These are phyloP conservation scores for Phycomyces blakesleeanus DNA, from an alignment of 192 early-diverging fungal genomes.

Conservation along the genomic window DNA sequence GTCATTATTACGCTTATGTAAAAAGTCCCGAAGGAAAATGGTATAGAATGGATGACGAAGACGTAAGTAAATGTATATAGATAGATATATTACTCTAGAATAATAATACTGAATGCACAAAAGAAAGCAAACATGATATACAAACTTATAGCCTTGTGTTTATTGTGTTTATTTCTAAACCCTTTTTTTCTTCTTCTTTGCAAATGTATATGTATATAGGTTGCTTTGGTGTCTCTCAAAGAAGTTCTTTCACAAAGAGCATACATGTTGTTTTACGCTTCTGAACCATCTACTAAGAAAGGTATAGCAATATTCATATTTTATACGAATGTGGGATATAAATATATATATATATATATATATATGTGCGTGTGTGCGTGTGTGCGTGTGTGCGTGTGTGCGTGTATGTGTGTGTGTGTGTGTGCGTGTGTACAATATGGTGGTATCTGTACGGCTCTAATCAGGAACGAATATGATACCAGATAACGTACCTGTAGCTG, in stretches of 20 bases:
- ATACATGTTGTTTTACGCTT: conserved; percentile 83
- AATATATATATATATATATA: too few species aligned
- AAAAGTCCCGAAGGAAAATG: conserved; percentile 73
- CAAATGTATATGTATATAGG: conserved; percentile 27
- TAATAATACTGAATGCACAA: too few species aligned
- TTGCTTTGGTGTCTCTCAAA: conserved; percentile 59
- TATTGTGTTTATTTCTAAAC: too few species aligned
- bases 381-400: too few species aligned
- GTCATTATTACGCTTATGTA: conserved; percentile 86
- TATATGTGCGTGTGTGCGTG: too few species aligned
- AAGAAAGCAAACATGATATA: not conserved
- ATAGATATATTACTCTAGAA: too few species aligned
- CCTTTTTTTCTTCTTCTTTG: too few species aligned
- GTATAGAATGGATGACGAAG: conserved; percentile 79
- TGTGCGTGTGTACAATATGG: too few species aligned
- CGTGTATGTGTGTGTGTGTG: too few species aligned
- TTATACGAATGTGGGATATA: too few species aligned
- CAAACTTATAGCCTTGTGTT: conserved; percentile 12
- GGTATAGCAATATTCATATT: not conserved
- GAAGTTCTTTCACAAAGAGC: conserved; percentile 73
- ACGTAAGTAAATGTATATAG: conserved; percentile 24
- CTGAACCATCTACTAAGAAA: not conserved
- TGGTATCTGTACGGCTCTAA: too few species aligned
- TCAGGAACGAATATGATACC: not conserved
- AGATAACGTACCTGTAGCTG: not conserved